Evolutionary conservation across 225 moss, liverwort and hornwort species (phyloP).

Genomic region (Anthoceros angustus): DNA sequence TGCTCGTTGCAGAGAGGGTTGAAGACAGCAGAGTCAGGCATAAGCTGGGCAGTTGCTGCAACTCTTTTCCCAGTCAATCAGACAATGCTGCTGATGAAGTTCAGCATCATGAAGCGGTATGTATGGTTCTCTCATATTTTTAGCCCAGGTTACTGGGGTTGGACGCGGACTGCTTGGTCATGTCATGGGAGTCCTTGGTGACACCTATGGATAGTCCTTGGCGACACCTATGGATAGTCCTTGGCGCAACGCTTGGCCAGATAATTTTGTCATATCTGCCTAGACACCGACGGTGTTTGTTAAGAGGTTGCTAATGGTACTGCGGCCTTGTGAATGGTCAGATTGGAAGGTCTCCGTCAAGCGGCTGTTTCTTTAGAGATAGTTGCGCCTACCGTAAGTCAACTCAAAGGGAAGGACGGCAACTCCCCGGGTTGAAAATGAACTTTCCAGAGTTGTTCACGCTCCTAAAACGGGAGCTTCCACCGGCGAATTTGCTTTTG

Average conservation of each 20-base stretch:
- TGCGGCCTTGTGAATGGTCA: neutral
- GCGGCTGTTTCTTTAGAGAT: neutral
- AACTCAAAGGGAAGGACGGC: neutral
- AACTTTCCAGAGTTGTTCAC: neutral
- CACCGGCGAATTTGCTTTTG: neutral
- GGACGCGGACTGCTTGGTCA: too few relatives aligned
- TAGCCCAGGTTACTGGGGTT: too few relatives aligned
- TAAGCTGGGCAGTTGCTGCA: neutral
- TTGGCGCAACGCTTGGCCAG: too few relatives aligned
- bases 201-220: too few relatives aligned
- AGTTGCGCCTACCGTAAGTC: neutral
- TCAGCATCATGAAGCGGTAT: neutral
- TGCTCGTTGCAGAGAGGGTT: neutral
- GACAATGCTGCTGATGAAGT: neutral
- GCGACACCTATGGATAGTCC: too few relatives aligned
- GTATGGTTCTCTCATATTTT: neutral
- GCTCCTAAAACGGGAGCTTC: neutral
- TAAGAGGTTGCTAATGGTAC: too few relatives aligned
- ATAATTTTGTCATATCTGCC: too few relatives aligned
- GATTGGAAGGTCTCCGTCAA: neutral
- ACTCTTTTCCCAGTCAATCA: neutral
- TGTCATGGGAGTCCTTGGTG: too few relatives aligned
- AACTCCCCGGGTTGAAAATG: neutral
- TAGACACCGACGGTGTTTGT: too few relatives aligned
- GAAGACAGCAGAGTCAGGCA: neutral